Evolutionary conservation across 352 stramenopile species (phyloP), one percentile per base, ranked within the genome.

Genomic region (Pythium chondricola): DNA sequence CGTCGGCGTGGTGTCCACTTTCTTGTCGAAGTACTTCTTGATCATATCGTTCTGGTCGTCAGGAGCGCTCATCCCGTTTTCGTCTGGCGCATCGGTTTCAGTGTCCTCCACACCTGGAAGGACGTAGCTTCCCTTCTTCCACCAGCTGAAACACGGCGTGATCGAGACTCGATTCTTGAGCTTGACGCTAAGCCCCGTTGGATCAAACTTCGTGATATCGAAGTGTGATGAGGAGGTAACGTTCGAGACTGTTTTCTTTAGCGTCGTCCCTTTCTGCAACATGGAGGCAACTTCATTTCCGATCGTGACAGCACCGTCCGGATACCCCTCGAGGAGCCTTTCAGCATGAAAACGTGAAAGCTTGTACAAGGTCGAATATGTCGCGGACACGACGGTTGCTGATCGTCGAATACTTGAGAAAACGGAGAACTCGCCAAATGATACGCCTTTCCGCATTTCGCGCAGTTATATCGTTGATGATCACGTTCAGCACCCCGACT

Each of bases 331-430:
- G 0, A 86, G 54, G 1, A 88, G 57, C 0, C 65, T 52, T 11
- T 86, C 69, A 0, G 57, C 74, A 47, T 88, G 71, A 36, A 85
- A 85, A 0, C 75, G 62, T n/a, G 71, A 69, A 4, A 90, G 52
- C 42, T 73, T 76, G 59, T 87, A 90, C 1, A 90, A 53, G 25
- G 82, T 79, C 2, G 62, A 75, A 44, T 87, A 90, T 0, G 78
- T 90, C 0, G 63, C 73, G 1, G 78, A 75, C 6, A 76, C 46
- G 18, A 90, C 63, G 0, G 75, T 72, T 11, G 80, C 80, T 0
- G 77, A 70, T 22, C 80, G 59, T 18, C 61, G 66, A 22, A 65
- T 63, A 13, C 67, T 73, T 0, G 72, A 80, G 31, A 91, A 88
- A 2, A 91, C 62, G 0, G 77, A 86, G 1, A 91, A 40, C 33